Percentiles rank a stretch among this genome's conserved stretches.
Conservation (phyloP, 495 filamentous ascomycete genomes). For the Friedmanniomyces simplex region DNA sequence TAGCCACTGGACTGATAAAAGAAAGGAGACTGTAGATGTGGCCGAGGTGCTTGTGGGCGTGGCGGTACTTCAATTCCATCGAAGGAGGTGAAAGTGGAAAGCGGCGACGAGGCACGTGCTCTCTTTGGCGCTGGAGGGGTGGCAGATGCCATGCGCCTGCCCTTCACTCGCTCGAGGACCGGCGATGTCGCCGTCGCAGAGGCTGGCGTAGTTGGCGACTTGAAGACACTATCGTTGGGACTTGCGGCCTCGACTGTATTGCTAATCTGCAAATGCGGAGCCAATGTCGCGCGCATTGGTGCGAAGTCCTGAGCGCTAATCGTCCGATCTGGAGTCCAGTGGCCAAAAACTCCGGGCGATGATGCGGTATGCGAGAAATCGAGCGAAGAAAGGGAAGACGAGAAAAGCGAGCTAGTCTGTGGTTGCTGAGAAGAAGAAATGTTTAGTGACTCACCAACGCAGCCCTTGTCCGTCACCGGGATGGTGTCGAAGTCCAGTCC, state of each 20-base stretch:
- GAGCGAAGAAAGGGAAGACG: conserved; percentile 7
- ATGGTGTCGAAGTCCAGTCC: conserved; percentile 46
- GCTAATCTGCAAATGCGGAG: background rate
- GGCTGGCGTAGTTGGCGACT: conserved; percentile 41
- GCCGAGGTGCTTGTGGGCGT: conserved; percentile 19
- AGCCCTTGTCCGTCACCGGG: conserved; percentile 55
- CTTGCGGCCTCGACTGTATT: conserved; percentile 1
- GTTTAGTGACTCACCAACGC: conserved; percentile 67
- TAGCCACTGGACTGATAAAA: conserved; percentile 51
- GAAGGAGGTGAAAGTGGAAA: conserved; percentile 5
- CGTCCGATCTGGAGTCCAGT: background rate
- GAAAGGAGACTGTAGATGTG: conserved; percentile 33
- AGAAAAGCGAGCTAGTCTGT: conserved; percentile 10
- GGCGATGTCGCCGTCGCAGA: conserved; percentile 41
- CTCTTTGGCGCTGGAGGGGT: background rate
- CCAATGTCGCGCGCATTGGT: background rate
- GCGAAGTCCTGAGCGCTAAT: background rate
- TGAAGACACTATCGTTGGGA: conserved; percentile 31
- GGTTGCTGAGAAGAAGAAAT: conserved; percentile 30
- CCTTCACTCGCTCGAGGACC: conserved; percentile 15
- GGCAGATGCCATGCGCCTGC: background rate
- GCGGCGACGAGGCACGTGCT: conserved; percentile 3
- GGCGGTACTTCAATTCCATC: conserved; percentile 3
- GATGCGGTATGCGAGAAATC: too few relatives aligned
- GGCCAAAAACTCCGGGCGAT: background rate